Conservation (phyloP, 2,329 filamentous ascomycete genomes). For the Aspergillus floridensis region DNA sequence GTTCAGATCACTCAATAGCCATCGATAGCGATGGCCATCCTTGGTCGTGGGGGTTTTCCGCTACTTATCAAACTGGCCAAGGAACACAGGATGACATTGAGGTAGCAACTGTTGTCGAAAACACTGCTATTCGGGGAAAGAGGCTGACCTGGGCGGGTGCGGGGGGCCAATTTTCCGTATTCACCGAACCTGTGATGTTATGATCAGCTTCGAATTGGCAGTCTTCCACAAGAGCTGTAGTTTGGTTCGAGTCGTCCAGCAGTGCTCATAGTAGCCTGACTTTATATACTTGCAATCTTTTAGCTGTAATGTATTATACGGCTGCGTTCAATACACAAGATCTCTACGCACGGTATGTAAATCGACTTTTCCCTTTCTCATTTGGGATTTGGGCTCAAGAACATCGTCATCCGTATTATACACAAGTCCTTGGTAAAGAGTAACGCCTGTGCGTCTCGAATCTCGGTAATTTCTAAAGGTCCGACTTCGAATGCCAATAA, state of each 20-base stretch:
- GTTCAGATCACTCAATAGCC: constrained; percentile 71
- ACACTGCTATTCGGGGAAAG: constrained; percentile 74
- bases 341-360: neutral
- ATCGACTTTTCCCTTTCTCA: neutral
- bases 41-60: constrained; percentile 77
- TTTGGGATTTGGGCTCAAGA: neutral
- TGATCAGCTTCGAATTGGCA: constrained; percentile 7
- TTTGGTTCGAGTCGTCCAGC: neutral
- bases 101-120: constrained; percentile 75
- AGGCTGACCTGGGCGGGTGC: constrained; percentile 75
- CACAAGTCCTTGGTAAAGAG: neutral
- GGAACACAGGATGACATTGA: constrained; percentile 77
- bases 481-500: neutral
- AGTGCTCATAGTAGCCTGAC: neutral
- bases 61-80: constrained; percentile 76
- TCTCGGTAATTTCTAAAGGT: neutral
- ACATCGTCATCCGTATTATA: neutral
- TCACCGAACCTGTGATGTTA: constrained; percentile 32
- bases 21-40: constrained; percentile 67
- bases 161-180: constrained; percentile 71
- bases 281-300: neutral
- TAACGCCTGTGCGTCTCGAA: neutral
- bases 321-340: neutral
- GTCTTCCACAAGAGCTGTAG: neutral
- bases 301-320: neutral